Evolutionary conservation across 768 basidiomycete genomes (phyloP), one percentile per base, ranked within the genome.

Genomic region (Kwoniella europaea): DNA sequence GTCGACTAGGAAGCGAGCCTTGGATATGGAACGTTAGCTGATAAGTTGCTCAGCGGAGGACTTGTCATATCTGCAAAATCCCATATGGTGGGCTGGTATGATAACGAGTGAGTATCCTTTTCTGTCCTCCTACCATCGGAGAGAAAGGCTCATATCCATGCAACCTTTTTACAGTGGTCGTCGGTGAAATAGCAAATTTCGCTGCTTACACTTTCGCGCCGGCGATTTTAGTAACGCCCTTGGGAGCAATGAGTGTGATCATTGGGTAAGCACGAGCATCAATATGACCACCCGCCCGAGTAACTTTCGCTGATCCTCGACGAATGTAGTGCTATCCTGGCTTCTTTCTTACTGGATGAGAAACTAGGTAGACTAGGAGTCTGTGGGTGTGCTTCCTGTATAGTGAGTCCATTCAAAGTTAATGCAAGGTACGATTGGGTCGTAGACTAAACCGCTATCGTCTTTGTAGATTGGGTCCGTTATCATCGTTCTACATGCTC

Each of bases 21-120:
- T 27, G 72, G 86, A 85, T 61, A 82, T 66, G 86, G 67, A 86
- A 16, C 3, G 9, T 20, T 65, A 41, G 63, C 50, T 60, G 58
- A 50, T 50, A 16, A 50, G 13, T 1, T 13, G 22, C 4, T 16
- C 91, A 55, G 91, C 92, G 0, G 94, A 95, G 66, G 91, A 92
- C 80, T 87, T 91, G 74, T 85, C 91, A 10, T 99, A 98, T 83
- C 86, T 99, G 59, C 88, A 86, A 76, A 98, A 93, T 86, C 92
- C 93, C 42, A 90, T 94, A 73, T 99, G 96, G 96, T 99, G 96
- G 96, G 90, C 90, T 3, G 96, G 97, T 65, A 96, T 97, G 86
- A 86, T 89, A 50, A 94, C 92, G 13, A 87, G 96, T 98, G 82
- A 84, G 94, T 89, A 46, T 61, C 5, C 29, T 42, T 24, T 29